Evolutionary conservation across 805 yeast genomes (phyloP).

Genomic region (Metschnikowia cubensis): DNA sequence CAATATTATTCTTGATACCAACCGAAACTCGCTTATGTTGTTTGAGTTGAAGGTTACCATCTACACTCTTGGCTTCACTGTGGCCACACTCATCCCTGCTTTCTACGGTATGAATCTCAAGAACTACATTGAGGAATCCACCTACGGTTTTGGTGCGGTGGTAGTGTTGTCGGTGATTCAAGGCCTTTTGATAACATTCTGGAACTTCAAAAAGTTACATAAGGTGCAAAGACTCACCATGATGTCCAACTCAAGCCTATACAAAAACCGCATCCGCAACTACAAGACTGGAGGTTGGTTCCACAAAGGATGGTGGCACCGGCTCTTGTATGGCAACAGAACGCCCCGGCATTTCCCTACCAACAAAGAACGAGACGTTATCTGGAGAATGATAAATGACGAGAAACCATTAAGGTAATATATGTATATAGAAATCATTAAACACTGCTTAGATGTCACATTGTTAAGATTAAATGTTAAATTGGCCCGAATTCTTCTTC

Average conservation of each 20-base stretch:
- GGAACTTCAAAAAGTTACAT: constrained; percentile 54
- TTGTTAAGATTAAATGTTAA: neutral
- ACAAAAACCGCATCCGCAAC: constrained; percentile 9
- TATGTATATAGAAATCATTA: constrained; percentile 3
- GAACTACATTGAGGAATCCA: constrained; percentile 69
- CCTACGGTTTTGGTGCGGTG: constrained; percentile 58
- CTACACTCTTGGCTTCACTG: constrained; percentile 79
- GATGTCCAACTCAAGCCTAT: constrained; percentile 29
- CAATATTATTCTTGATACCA: constrained; percentile 85
- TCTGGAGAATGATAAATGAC: constrained; percentile 44
- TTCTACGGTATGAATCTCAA: constrained; percentile 86
- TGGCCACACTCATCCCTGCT: constrained; percentile 82
- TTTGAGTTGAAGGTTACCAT: constrained; percentile 79
- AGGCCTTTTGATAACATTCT: constrained; percentile 51
- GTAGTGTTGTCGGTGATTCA: constrained; percentile 48
- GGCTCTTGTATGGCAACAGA: constrained; percentile 26
- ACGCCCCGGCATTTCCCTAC: constrained; percentile 32
- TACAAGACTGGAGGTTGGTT: constrained; percentile 5
- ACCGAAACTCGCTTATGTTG: constrained; percentile 84
- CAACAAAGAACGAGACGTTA: constrained; percentile 32
- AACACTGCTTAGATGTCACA: constrained; percentile 8
- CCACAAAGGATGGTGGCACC: constrained; percentile 13
- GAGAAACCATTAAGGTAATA: constrained; percentile 17
- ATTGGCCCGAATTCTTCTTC: neutral
- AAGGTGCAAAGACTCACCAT: constrained; percentile 66